A percentile compares a stretch with the other conserved stretches of the same genome.
Conservation (phyloP, 2,329 filamentous ascomycete genomes). For the Colletotrichum tropicicola region DNA sequence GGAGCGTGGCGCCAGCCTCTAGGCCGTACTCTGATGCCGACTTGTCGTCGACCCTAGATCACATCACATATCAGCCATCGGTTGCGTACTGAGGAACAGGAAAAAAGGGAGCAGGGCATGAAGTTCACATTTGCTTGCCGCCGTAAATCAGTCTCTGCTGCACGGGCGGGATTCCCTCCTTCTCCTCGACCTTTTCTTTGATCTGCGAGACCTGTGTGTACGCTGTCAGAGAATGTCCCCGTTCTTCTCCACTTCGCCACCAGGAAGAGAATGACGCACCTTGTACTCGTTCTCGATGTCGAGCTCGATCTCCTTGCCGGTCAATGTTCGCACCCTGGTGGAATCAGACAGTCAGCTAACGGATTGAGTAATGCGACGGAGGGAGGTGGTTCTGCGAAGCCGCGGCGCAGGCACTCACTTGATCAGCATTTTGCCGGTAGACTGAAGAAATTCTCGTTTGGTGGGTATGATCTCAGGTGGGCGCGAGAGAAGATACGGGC, state of each 20-base stretch:
- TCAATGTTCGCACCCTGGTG: conserved; percentile 90
- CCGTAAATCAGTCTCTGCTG: conserved; percentile 97
- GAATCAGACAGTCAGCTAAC: conserved; percentile 8
- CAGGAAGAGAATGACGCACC: conserved; percentile 54
- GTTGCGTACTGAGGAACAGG: too few relatives aligned
- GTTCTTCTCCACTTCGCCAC: neutral
- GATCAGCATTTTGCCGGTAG: conserved; percentile 54
- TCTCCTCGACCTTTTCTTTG: conserved; percentile 99
- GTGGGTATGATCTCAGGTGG: neutral
- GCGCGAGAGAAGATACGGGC: neutral
- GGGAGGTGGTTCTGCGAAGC: neutral
- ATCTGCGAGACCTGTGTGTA: conserved; percentile 82
- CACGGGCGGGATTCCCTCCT: conserved; percentile 96
- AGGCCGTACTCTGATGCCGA: conserved; percentile 90
- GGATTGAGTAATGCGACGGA: neutral
- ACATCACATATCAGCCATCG: neutral
- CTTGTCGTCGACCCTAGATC: conserved; percentile 88
- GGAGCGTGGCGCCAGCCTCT: conserved; percentile 90
- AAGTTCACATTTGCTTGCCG: conserved; percentile 90
- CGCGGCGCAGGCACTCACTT: conserved; percentile 50
- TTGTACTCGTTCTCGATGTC: conserved; percentile 96
- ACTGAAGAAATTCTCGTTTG: neutral
- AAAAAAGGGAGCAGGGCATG: neutral
- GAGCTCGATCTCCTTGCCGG: conserved; percentile 98
- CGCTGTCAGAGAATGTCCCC: neutral